Conservation (phyloP, 2,329 filamentous ascomycete genomes). For the Capronia americana region DNA sequence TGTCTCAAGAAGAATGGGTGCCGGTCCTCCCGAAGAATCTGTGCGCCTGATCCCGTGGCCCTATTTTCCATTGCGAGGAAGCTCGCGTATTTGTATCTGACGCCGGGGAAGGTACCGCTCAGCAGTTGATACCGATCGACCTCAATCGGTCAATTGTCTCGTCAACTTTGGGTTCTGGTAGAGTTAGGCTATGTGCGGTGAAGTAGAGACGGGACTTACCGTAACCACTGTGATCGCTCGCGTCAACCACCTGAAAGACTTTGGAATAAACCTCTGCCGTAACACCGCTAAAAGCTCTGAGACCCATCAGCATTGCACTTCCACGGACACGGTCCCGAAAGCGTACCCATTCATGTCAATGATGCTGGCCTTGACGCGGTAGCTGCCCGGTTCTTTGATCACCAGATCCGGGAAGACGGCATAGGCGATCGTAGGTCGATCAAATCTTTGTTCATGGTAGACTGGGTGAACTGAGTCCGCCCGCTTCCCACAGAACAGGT, state of each 20-base stretch:
- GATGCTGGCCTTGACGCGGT: slow-evolving; percentile 36
- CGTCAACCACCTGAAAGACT: slow-evolving; percentile 36
- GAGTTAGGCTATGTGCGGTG: neutral
- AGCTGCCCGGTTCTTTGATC: slow-evolving; percentile 36
- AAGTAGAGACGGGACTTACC: slow-evolving; percentile 18
- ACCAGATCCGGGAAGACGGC: slow-evolving; percentile 36
- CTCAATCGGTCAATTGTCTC: slow-evolving; percentile 23
- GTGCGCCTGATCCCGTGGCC: neutral
- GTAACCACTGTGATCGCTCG: slow-evolving; percentile 20
- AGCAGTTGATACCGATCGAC: slow-evolving; percentile 32
- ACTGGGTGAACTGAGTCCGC: slow-evolving; percentile 38
- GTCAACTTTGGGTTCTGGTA: slow-evolving; percentile 20
- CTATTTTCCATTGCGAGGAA: neutral
- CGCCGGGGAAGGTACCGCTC: neutral
- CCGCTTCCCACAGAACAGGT: slow-evolving; percentile 36
- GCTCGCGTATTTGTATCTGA: neutral
- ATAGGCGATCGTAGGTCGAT: slow-evolving; percentile 33
- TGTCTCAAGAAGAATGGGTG: neutral
- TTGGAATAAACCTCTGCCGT: slow-evolving; percentile 31
- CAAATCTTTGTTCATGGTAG: slow-evolving; percentile 23
- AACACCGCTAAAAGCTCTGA: slow-evolving; percentile 20
- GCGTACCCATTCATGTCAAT: slow-evolving; percentile 39
- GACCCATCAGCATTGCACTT: slow-evolving; percentile 1
- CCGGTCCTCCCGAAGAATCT: neutral
- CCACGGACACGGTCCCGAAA: neutral